phyloP scores from a whole-genome alignment of 495 filamentous ascomycete genomes.

The Annulohypoxylon stygium region DNA sequence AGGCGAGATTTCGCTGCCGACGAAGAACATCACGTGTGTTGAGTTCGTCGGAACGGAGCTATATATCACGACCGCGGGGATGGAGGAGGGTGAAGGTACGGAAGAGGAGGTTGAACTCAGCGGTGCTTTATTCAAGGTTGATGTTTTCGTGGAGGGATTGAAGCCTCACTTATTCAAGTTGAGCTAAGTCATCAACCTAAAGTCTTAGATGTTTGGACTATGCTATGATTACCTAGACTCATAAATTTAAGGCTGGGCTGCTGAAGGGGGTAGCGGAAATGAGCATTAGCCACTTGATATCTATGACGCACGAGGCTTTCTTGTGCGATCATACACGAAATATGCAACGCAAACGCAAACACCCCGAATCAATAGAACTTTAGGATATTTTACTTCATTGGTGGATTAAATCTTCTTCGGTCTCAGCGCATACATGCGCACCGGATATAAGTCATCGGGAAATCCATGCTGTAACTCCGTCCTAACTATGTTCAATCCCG shows the following conservation, averaged over 20 bases:
- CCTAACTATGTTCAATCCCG: slow-evolving; percentile 73
- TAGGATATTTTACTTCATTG: slow-evolving; percentile 11
- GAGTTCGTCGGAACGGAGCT: slow-evolving; percentile 80
- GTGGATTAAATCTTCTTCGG: slow-evolving; percentile 42
- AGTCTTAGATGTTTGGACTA: slow-evolving; percentile 2
- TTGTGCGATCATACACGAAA: not conserved
- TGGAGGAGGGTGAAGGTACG: slow-evolving; percentile 68
- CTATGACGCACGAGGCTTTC: not conserved
- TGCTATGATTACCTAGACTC: not conserved
- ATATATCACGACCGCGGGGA: slow-evolving; percentile 77
- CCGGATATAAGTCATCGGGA: slow-evolving; percentile 72
- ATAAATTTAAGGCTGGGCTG: not conserved
- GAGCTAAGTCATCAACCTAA: slow-evolving; percentile 14
- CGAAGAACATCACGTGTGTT: slow-evolving; percentile 77
- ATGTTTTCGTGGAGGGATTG: slow-evolving; percentile 74
- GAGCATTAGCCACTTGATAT: too few species aligned
- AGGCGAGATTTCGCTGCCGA: slow-evolving; percentile 75
- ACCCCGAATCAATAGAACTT: not conserved
- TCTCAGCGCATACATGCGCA: slow-evolving; percentile 77
- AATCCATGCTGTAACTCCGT: slow-evolving; percentile 84
- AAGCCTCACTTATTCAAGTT: slow-evolving; percentile 69
- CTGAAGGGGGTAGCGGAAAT: not conserved
- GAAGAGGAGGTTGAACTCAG: slow-evolving; percentile 72
- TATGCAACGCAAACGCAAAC: not conserved
- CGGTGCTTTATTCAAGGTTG: slow-evolving; percentile 74